Evolutionary conservation across 306 rosid species (phyloP).

Genomic region (Rosa lucieae): DNA sequence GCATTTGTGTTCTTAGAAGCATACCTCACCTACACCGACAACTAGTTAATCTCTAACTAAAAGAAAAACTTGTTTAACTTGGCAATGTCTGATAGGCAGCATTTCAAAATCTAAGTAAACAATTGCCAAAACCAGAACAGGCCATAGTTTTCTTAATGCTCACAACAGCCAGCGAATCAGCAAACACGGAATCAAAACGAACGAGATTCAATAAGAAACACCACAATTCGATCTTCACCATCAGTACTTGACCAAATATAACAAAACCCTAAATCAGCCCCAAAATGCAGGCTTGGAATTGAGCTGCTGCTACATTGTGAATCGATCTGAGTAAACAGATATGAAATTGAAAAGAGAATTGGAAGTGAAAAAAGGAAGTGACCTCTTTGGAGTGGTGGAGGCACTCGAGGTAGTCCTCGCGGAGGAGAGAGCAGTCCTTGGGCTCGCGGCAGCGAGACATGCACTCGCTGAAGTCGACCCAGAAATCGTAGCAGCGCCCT

Average conservation of each 20-base stretch:
- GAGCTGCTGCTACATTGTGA: neutral
- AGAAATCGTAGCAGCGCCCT: slow-evolving; percentile 98
- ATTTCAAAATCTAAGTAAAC: neutral
- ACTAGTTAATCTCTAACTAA: neutral
- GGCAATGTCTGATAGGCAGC: neutral
- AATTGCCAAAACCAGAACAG: neutral
- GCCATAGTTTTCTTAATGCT: neutral
- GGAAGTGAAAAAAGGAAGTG: neutral
- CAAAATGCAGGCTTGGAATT: neutral
- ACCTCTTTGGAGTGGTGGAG: slow-evolving; percentile 99
- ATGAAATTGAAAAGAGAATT: neutral
- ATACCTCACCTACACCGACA: neutral
- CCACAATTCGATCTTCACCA: neutral
- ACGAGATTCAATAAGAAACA: neutral
- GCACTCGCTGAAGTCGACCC: slow-evolving; percentile 97
- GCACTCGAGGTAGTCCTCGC: slow-evolving; percentile 98
- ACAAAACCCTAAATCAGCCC: slow-evolving; percentile 10
- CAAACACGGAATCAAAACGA: neutral
- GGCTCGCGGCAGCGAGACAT: slow-evolving; percentile 98
- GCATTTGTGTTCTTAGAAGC: neutral
- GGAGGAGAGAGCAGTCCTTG: slow-evolving; percentile 84
- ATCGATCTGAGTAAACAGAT: neutral
- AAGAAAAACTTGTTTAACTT: neutral
- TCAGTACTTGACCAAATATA: neutral
- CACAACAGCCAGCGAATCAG: neutral